Conservation (phyloP, 1,139 yeast genomes). For the Blastobotrys proliferans region DNA sequence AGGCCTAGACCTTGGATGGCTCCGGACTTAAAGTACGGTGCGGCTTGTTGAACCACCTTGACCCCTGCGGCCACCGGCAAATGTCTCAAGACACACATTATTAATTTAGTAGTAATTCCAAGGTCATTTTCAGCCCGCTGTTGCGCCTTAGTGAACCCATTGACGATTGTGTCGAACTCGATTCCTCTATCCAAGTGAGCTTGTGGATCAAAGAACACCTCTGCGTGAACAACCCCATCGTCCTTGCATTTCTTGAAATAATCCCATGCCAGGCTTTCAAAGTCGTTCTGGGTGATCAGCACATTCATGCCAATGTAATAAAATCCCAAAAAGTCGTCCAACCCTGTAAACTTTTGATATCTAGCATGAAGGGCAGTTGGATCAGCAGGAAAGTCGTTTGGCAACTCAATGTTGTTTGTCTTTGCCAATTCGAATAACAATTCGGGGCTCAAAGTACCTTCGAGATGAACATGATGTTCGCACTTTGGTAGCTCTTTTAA, state of each 20-base stretch:
- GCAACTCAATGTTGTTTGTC: conserved; percentile 53
- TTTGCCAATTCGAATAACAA: conserved; percentile 61
- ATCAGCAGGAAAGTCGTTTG: conserved; percentile 54
- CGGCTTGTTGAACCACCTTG: conserved; percentile 51
- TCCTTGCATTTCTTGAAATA: conserved; percentile 57
- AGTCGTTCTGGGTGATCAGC: conserved; percentile 60
- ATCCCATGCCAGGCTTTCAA: conserved; percentile 68
- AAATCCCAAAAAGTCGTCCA: conserved; percentile 73
- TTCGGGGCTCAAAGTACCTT: conserved; percentile 75
- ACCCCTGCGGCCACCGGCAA: conserved; percentile 57
- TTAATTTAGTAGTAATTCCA: conserved; percentile 62
- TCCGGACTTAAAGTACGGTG: conserved; percentile 49
- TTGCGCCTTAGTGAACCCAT: conserved; percentile 64
- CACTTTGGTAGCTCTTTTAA: conserved; percentile 70
- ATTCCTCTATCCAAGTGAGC: conserved; percentile 71
- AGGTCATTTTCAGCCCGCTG: conserved; percentile 51
- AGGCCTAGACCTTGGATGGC: conserved; percentile 68
- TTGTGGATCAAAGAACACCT: conserved; percentile 80
- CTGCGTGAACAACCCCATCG: conserved; percentile 61
- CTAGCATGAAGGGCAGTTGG: conserved; percentile 52
- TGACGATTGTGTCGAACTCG: conserved; percentile 52
- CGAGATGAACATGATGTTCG: conserved; percentile 78
- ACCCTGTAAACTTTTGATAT: conserved; percentile 56
- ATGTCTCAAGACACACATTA: conserved; percentile 78
- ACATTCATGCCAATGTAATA: conserved; percentile 79